Evolutionary conservation across 1,284 basidiomycete genomes (phyloP), one percentile per base, ranked within the genome.

Genomic region (Pyrrhoderma lamaoense): DNA sequence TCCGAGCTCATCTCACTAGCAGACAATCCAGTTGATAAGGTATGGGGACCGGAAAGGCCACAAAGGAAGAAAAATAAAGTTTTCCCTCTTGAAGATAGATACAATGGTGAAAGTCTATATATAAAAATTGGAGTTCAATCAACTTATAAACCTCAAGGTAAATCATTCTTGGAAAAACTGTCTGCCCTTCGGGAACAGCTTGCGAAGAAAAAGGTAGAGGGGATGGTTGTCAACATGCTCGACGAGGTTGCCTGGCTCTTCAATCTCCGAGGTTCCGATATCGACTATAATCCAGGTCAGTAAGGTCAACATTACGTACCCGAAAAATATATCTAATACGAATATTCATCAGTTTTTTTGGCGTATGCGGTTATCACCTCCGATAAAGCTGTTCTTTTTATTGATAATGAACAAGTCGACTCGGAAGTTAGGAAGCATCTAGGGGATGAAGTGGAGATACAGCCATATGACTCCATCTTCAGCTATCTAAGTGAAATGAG

Each of bases 211-310:
- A 79, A 85, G 13, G 75, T 76, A 1, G 75, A 77, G 31, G 85
- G 85, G 1, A 68, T 88, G 37, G 82, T 93, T 3, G 76, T 95
- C 8, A 85, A 75, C 19, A 80, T 85, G 72, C 77, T 97, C 7
- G 93, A 95, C 64, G 93, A 95, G 63, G 80, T 92, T 42, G 91
- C 90, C 0, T 93, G 95, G 95, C 65, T 96, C 25, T 92, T 97
- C 70, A 98, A 98, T 67, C 72, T 99, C 40, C 83, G 95, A 55
- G 93, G 94, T 1, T 80, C 82, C 1, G 94, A 98, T 65, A 95
- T 98, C 56, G 85, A 86, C 36, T 98, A 80, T 70, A 98, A 96
- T 63, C 93, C 93, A 57, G 74, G 79, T 79, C 50, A 18, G 69
- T 58, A 25, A 19, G 14, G 14, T 40, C 27, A 34, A 23, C 22